Percentiles rank a stretch among this genome's conserved stretches.
phyloP scores from a whole-genome alignment of 805 yeast species.

The Lachancea lanzarotensis region DNA sequence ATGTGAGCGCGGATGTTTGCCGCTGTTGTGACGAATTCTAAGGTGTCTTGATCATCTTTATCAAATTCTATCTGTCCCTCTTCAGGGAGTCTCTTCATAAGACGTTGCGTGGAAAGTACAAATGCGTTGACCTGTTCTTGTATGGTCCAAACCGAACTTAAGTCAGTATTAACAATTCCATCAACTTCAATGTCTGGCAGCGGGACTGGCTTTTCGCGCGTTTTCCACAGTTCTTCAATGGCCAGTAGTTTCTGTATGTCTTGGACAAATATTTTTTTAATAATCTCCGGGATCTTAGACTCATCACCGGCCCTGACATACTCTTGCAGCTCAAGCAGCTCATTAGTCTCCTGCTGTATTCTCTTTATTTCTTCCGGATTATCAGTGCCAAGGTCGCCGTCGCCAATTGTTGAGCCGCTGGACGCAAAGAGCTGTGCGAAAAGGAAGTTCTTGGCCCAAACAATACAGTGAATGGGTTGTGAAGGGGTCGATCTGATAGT shows the following conservation, averaged over 20 bases:
- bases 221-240: constrained; percentile 74
- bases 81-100: constrained; percentile 43
- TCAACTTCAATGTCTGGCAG: constrained; percentile 30
- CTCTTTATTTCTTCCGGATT: constrained; percentile 60
- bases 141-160: constrained; percentile 49
- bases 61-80: constrained; percentile 60
- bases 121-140: constrained; percentile 60
- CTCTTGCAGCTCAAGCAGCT: constrained; percentile 45
- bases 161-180: constrained; percentile 16
- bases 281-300: constrained; percentile 38
- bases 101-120: constrained; percentile 38
- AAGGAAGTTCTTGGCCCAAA: constrained; percentile 93
- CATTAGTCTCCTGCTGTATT: constrained; percentile 61
- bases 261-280: constrained; percentile 54
- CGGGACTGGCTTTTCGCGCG: constrained; percentile 62
- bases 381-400: constrained; percentile 50
- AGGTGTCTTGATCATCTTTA: constrained; percentile 90
- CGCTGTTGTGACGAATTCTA: constrained; percentile 80
- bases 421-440: constrained; percentile 74
- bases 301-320: constrained; percentile 31
- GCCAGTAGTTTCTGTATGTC: constrained; percentile 71
- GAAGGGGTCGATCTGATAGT: constrained; percentile 96
- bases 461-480: constrained; percentile 90
- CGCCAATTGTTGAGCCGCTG: constrained; percentile 29
- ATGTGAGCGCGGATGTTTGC: constrained; percentile 69